Evolutionary conservation across 2,329 filamentous ascomycete species (phyloP).

Genomic region (Penicillium sp.): DNA sequence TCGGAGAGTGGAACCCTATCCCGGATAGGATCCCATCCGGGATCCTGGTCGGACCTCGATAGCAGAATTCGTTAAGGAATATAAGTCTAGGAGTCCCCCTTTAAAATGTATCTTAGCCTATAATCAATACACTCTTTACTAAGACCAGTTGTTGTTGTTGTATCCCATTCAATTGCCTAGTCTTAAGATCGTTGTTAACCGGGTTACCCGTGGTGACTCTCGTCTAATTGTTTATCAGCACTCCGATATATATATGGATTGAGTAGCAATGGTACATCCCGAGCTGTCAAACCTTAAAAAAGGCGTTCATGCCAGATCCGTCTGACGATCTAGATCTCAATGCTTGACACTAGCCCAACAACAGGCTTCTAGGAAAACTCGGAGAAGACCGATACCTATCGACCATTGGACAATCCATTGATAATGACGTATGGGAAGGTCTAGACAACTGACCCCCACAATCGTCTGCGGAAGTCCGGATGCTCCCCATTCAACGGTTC

Average conservation of each 20-base stretch:
- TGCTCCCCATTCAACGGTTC: constrained; percentile 1
- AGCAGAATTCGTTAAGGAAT: too few relatives aligned
- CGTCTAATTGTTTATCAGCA: too few relatives aligned
- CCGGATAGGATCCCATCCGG: too few relatives aligned
- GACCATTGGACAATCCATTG: constrained; percentile 2
- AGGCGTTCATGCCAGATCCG: neutral
- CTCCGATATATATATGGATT: neutral
- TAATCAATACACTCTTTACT: too few relatives aligned
- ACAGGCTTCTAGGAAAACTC: neutral
- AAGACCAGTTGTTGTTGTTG: too few relatives aligned
- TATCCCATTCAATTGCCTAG: too few relatives aligned
- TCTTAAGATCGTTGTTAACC: too few relatives aligned
- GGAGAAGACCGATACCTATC: neutral
- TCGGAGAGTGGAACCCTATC: too few relatives aligned
- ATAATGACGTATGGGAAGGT: neutral
- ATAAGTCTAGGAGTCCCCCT: too few relatives aligned
- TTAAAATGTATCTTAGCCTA: too few relatives aligned
- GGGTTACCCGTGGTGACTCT: too few relatives aligned
- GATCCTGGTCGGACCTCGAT: too few relatives aligned
- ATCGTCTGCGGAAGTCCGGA: constrained; percentile 8
- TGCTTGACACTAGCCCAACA: neutral
- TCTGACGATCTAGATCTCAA: neutral
- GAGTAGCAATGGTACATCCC: neutral
- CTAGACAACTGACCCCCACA: neutral
- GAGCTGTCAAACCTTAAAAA: neutral